These are phyloP conservation scores for Trichoderma semiorbis DNA, from an alignment of 2,329 filamentous ascomycete genomes.

Conservation along the genomic window DNA sequence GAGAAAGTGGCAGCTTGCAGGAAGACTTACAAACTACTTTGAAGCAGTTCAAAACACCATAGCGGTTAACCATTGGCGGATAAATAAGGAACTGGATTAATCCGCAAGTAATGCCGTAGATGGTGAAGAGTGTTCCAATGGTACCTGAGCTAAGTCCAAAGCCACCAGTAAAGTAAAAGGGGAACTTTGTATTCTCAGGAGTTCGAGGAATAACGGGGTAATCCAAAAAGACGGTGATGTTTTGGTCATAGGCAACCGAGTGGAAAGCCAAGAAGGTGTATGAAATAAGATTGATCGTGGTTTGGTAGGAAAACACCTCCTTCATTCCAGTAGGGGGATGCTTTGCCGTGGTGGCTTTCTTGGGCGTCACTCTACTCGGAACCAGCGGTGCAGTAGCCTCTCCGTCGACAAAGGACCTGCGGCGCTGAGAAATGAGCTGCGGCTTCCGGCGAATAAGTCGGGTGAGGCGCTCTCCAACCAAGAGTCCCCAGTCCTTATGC, in stretches of 20 bases:
- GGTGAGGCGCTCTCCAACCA: slow-evolving; percentile 65
- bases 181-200: slow-evolving; percentile 58
- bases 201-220: slow-evolving; percentile 60
- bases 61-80: slow-evolving; percentile 67
- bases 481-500: slow-evolving; percentile 69
- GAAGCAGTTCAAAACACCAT: slow-evolving; percentile 72
- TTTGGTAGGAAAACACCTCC: slow-evolving; percentile 72
- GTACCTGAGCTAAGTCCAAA: slow-evolving; percentile 69
- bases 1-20: not conserved
- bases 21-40: slow-evolving; percentile 52
- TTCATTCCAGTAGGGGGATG: slow-evolving; percentile 40
- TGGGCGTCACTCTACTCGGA: not conserved
- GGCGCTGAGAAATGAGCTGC: slow-evolving; percentile 31
- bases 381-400: slow-evolving; percentile 43
- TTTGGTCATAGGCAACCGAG: slow-evolving; percentile 79
- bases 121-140: slow-evolving; percentile 82
- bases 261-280: slow-evolving; percentile 83
- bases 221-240: slow-evolving; percentile 85
- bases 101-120: slow-evolving; percentile 77
- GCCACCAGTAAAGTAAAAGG: slow-evolving; percentile 78
- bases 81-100: slow-evolving; percentile 84
- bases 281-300: slow-evolving; percentile 67
- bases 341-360: slow-evolving; percentile 25
- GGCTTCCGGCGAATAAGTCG: slow-evolving; percentile 33
- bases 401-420: slow-evolving; percentile 51